Percentiles rank a stretch among this genome's conserved stretches.
These are phyloP conservation scores for Phascolomyces articulosus DNA, from an alignment of 371 early-diverging fungal genomes.

Conservation along the genomic window DNA sequence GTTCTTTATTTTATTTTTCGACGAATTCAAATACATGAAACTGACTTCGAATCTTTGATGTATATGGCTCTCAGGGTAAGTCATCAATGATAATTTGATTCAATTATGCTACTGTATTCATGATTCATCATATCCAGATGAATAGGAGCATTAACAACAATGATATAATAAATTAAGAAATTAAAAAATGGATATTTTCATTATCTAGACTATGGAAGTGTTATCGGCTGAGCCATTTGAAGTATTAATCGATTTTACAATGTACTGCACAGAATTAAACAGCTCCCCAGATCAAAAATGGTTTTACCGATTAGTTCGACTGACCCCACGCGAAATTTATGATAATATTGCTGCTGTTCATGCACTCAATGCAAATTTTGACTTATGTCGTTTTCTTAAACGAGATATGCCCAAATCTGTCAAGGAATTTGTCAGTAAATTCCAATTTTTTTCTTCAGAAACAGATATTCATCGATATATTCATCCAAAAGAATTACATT, in stretches of 20 bases:
- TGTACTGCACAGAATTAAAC: conserved; percentile 53
- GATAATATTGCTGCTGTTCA: conserved; percentile 52
- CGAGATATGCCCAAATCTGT: conserved; percentile 54
- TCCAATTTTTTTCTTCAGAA: conserved; percentile 64
- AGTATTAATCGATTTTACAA: conserved; percentile 77
- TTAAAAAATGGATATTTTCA: too few species aligned
- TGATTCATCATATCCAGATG: too few species aligned
- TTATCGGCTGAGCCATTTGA: conserved; percentile 64
- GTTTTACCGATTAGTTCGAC: conserved; percentile 68
- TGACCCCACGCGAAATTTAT: conserved; percentile 64
- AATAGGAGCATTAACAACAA: too few species aligned
- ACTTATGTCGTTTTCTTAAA: conserved; percentile 67
- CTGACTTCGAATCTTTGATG: conserved; percentile 83
- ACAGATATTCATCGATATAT: conserved; percentile 72
- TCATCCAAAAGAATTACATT: conserved; percentile 61
- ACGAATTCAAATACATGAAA: conserved; percentile 65
- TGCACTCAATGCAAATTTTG: conserved; percentile 78
- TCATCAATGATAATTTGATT: neutral
- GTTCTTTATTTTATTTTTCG: conserved; percentile 85
- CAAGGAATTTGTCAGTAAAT: conserved; percentile 54
- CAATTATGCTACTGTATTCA: too few species aligned
- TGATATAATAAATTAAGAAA: too few species aligned
- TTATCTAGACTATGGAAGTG: conserved; percentile 57
- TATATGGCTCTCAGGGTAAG: conserved; percentile 67
- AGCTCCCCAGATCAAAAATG: conserved; percentile 39